Evolutionary conservation across 495 filamentous ascomycete genomes (phyloP), one percentile per base, ranked within the genome.

Genomic region (Talaromyces stipitatus): DNA sequence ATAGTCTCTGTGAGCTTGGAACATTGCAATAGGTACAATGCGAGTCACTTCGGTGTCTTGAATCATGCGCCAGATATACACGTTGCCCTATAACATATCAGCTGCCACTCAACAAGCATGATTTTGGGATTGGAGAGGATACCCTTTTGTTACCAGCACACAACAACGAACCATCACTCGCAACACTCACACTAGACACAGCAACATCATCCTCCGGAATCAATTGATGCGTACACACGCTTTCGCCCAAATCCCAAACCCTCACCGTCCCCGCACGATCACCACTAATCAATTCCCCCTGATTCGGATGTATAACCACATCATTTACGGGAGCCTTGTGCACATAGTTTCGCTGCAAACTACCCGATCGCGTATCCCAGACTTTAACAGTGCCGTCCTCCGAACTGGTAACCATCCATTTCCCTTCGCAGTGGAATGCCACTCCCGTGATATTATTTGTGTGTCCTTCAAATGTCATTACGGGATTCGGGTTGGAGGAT

Each of bases 401-500:
- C 33, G 90, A 95, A 71, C 89, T 94, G 3, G 94, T 98, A n/a
- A 97, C 92, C 91, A 98, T 97, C 94, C 94, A 98, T 72, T 97
- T 97, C 10, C 91, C 91, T 68, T 98, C 94, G 64, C 91, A 96
- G 69, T 98, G 94, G 66, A 97, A 98, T 23, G 91, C 94, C 24
- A 98, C 87, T 3, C 95, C 94, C 0, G 94, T 98, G 67, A 98
- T 84, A 62, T 98, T 98, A 61, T 84, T 87, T 14, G 90, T 95
- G 69, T 98, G 94, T 50, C 94, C 94, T 58, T 97, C 92, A 65
- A 98, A 97, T 33, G 87, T 88, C 60, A 96, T 84, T 3, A 97
- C 80, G 0, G 92, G 89, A 56, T 90, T 91, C 2, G 94, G 91
- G 63, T 97, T 97, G 6, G 91, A 90, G 2, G 91, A 96, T 66